Conservation (phyloP, 805 yeast species). For the Candida argentea region DNA sequence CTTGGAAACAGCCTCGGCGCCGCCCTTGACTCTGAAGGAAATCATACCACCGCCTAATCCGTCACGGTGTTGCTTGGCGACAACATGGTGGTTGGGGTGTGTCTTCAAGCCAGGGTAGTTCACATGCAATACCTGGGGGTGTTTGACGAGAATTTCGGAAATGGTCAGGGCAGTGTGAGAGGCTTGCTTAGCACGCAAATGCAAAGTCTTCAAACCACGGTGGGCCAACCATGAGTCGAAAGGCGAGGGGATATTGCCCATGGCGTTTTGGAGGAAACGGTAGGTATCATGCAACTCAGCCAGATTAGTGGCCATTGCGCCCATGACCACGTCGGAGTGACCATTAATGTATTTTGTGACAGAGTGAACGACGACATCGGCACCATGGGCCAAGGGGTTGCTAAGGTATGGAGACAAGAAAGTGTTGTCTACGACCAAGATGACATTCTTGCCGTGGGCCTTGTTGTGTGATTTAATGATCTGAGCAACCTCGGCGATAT, state of each 20-base stretch:
- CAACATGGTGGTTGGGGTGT: conserved; percentile 55
- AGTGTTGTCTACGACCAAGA: conserved; percentile 78
- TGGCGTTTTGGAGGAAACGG: conserved; percentile 76
- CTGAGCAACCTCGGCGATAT: conserved; percentile 51
- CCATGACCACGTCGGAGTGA: conserved; percentile 86
- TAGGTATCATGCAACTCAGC: conserved; percentile 50
- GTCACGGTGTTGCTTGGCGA: conserved; percentile 67
- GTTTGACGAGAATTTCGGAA: conserved; percentile 49
- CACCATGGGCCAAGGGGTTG: conserved; percentile 75
- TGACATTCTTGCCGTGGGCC: conserved; percentile 40
- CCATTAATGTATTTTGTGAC: conserved; percentile 89
- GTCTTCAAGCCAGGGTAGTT: conserved; percentile 77
- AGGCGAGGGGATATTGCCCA: conserved; percentile 84
- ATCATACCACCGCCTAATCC: conserved; percentile 89
- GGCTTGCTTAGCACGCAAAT: conserved; percentile 67
- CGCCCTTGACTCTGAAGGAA: conserved; percentile 78
- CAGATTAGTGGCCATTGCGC: conserved; percentile 64
- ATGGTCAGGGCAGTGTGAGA: conserved; percentile 54
- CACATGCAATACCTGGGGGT: conserved; percentile 50
- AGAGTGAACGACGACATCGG: conserved; percentile 80
- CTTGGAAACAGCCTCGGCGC: conserved; percentile 62
- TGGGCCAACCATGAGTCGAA: conserved; percentile 91
- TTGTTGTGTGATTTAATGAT: conserved; percentile 38
- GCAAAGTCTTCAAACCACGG: conserved; percentile 82
- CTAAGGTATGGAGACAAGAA: conserved; percentile 81